These are phyloP conservation scores for Miamiensis avidus DNA, from an alignment of 169 alveolate species.

Conservation along the genomic window DNA sequence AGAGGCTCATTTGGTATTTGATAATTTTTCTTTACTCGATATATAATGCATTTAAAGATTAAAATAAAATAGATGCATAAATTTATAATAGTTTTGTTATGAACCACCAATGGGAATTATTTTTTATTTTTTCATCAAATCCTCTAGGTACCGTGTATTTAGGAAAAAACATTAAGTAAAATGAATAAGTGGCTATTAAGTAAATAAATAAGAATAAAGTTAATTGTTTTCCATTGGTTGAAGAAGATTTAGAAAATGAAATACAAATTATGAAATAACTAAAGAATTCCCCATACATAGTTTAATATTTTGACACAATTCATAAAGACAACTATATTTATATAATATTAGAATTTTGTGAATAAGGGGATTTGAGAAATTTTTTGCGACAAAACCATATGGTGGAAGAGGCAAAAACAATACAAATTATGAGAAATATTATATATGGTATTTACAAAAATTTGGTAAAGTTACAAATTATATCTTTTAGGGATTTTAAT, in stretches of 20 bases:
- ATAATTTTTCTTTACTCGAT: no score
- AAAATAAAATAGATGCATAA: neutral
- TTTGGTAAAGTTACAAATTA: slow-evolving; percentile 15
- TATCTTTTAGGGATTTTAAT: no score
- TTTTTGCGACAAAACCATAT: slow-evolving; percentile 5
- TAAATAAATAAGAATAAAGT: no score
- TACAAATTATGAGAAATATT: slow-evolving; percentile 14
- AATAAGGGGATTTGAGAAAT: slow-evolving; percentile 31
- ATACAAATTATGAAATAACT: slow-evolving; percentile 26
- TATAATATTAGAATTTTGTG: slow-evolving; percentile 31
- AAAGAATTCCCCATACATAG: slow-evolving; percentile 27
- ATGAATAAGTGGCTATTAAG: neutral
- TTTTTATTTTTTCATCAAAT: no score
- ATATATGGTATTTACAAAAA: slow-evolving; percentile 17
- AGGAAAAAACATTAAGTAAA: neutral
- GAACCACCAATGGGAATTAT: neutral
- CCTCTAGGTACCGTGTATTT: neutral
- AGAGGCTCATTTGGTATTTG: neutral
- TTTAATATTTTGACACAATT: slow-evolving; percentile 14
- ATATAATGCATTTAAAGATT: no score
- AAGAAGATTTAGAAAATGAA: slow-evolving; percentile 13
- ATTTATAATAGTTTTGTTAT: no score
- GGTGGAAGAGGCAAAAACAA: slow-evolving; percentile 21
- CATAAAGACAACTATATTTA: slow-evolving; percentile 1
- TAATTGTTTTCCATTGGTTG: neutral